Percentiles rank a stretch among this genome's conserved stretches.
Conservation (phyloP, 1,139 yeast genomes). For the Arxiozyma telluris region DNA sequence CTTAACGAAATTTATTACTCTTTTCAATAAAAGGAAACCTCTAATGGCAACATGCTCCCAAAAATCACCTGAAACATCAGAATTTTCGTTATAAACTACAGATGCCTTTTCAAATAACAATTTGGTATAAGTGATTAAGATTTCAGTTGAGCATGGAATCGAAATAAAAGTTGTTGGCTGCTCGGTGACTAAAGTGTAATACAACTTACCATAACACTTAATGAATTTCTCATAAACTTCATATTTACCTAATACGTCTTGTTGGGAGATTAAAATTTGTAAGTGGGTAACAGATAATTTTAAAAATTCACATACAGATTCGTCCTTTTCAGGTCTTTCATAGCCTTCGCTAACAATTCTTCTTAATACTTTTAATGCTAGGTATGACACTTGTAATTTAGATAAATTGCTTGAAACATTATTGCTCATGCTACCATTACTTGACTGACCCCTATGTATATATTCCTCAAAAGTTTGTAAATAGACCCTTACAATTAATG, state of each 20-base stretch:
- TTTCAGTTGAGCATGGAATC: constrained; percentile 53
- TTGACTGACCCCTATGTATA: constrained; percentile 32
- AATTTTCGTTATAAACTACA: constrained; percentile 42
- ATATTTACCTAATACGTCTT: constrained; percentile 41
- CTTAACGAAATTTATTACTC: constrained; percentile 50
- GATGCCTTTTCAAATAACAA: constrained; percentile 57
- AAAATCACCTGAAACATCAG: constrained; percentile 46
- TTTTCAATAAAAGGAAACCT: constrained; percentile 58
- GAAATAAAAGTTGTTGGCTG: constrained; percentile 65
- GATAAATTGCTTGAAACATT: constrained; percentile 19
- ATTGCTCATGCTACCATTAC: background rate
- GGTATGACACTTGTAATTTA: constrained; percentile 59
- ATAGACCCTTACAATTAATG: constrained; percentile 53
- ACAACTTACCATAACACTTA: constrained; percentile 68
- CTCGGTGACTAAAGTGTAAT: constrained; percentile 38
- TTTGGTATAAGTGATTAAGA: constrained; percentile 49
- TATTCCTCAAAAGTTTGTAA: constrained; percentile 51
- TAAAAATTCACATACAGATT: constrained; percentile 50
- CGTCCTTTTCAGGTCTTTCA: constrained; percentile 55
- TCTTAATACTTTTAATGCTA: constrained; percentile 65
- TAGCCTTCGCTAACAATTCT: constrained; percentile 71
- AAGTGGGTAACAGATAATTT: constrained; percentile 51
- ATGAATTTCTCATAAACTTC: constrained; percentile 63
- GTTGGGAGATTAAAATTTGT: constrained; percentile 44
- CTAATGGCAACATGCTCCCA: constrained; percentile 75